Percentiles rank a stretch among this genome's conserved stretches.
These are phyloP conservation scores for Golubevia sp. DNA, from an alignment of 1,284 basidiomycete species.

Conservation along the genomic window DNA sequence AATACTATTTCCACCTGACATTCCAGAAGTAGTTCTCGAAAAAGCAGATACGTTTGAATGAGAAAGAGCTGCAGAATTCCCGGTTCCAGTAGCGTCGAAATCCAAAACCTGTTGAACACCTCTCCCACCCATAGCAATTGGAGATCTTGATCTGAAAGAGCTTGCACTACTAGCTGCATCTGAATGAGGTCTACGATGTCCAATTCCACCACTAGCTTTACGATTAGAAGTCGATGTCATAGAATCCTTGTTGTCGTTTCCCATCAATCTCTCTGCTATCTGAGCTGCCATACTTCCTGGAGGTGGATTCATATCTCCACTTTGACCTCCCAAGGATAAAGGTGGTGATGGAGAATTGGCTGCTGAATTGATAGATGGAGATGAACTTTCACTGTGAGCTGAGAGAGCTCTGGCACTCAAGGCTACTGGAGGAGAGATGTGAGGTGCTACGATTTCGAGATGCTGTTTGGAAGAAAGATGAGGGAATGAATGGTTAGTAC, in stretches of 20 bases:
- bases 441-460: conserved; percentile 51
- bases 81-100: too few relatives aligned
- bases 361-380: conserved; percentile 6
- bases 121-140: conserved; percentile 6
- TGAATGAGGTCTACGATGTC: conserved; percentile 24
- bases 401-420: conserved; percentile 36
- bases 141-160: conserved; percentile 31
- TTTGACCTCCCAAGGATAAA: conserved; percentile 19
- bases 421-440: conserved; percentile 30
- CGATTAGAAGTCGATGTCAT: background rate
- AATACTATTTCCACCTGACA: too few relatives aligned
- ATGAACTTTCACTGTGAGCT: conserved; percentile 30
- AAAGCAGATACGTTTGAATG: too few relatives aligned
- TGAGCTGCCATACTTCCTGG: conserved; percentile 46
- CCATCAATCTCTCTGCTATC: conserved; percentile 37
- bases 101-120: too few relatives aligned
- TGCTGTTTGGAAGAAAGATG: conserved; percentile 8
- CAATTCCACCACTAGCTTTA: conserved; percentile 6
- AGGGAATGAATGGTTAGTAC: too few relatives aligned
- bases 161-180: conserved; percentile 17
- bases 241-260: background rate
- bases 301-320: conserved; percentile 30
- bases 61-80: too few relatives aligned
- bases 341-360: conserved; percentile 33
- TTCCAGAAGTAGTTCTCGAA: too few relatives aligned